phyloP scores from a whole-genome alignment of 78 protist genomes.

The slime mould (Dictyostelium discoideum) region dicty_2.7 NC_007088.5:974001-974500 shows the following conservation, averaged over 20 bases:
- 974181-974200: slow-evolving; percentile 86
- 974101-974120: slow-evolving; percentile 88
- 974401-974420: slow-evolving; percentile 57
- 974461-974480: slow-evolving; percentile 89
- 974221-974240: slow-evolving; percentile 40
- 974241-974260: not conserved
- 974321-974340: slow-evolving; percentile 87
- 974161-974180: slow-evolving; percentile 91
- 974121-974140: slow-evolving; percentile 79
- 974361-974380: slow-evolving; percentile 78
- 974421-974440: slow-evolving; percentile 15
- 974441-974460: slow-evolving; percentile 87
- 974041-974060: slow-evolving; percentile 74
- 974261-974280: slow-evolving; percentile 82
- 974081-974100: slow-evolving; percentile 85
- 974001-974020: slow-evolving; percentile 43
- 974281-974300: slow-evolving; percentile 68
- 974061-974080: slow-evolving; percentile 70
- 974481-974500: slow-evolving; percentile 30
- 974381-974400: slow-evolving; percentile 94
- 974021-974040: slow-evolving; percentile 82
- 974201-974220: not conserved
- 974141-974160: slow-evolving; percentile 38
- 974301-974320: slow-evolving; percentile 81
- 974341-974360: slow-evolving; percentile 87